Percentiles rank a stretch among this genome's conserved stretches.
phyloP scores from a whole-genome alignment of 768 basidiomycete species.

The Pholiota molesta region DNA sequence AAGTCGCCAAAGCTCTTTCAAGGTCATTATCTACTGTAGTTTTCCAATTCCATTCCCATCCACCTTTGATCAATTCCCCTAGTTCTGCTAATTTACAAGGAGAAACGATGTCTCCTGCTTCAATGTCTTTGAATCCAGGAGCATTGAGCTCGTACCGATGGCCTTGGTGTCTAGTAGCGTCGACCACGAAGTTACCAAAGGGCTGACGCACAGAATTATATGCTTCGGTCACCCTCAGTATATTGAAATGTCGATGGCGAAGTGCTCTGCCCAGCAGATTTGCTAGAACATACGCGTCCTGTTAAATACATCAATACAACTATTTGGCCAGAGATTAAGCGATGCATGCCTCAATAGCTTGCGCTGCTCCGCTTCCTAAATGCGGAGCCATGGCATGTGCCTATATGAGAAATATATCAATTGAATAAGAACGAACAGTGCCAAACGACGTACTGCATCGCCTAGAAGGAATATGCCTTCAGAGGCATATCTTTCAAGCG shows the following conservation, averaged over 20 bases:
- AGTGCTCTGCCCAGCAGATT: conserved; percentile 43
- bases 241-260: conserved; percentile 34
- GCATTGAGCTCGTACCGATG: conserved; percentile 37
- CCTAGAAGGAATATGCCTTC: conserved; percentile 44
- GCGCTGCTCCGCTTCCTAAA: conserved; percentile 15
- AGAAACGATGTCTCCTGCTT: conserved; percentile 22
- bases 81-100: conserved; percentile 37
- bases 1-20: conserved; percentile 14
- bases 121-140: conserved; percentile 26
- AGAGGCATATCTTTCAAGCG: conserved; percentile 38
- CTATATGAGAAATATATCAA: background rate
- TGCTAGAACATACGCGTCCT: conserved; percentile 52
- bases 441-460: conserved; percentile 40
- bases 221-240: conserved; percentile 35
- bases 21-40: conserved; percentile 37
- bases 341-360: conserved; percentile 31
- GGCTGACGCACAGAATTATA: conserved; percentile 52
- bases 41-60: conserved; percentile 62
- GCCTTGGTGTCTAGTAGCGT: conserved; percentile 38
- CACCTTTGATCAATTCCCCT: conserved; percentile 39
- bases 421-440: background rate
- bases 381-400: conserved; percentile 17
- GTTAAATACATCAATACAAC: no score
- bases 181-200: conserved; percentile 35
- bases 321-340: no score